Base-by-base conservation (phyloP, 129 eudicot genomes). In the Centrapalus pauciflorus region DNA sequence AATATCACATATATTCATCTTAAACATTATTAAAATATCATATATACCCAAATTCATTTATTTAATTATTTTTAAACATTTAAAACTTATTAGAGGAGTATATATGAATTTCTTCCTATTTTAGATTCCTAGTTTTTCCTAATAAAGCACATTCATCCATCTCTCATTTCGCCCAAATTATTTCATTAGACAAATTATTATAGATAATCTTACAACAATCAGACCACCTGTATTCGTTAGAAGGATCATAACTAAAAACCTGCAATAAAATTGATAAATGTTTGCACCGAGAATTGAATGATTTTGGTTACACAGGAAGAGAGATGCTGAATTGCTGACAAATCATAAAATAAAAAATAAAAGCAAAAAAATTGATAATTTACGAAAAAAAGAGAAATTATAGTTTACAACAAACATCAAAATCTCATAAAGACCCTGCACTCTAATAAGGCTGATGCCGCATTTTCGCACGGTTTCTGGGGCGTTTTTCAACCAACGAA, bases 391-490 rank as follows among this genome's bases (percentile, higher is more conserved):
- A 29, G 32, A 19, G 30, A 16, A 50, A 24, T 5, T 56, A 61
- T 54, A 35, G 68, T 64, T n/a, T n/a, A 77, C 82, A 68, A 66
- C 79, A 75, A 55, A 63, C 33, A 28, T 48, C 59, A 38, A 59
- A 59, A 78, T 20, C 43, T 34, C 30, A 13, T 9, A 4, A 43
- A 3, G 34, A 29, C 48, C 48, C 54, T 12, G 33, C 38, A 73
- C 61, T 46, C 82, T 80, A 93, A 71, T 93, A 93, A 0, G 98
- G 98, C 48, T 81, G 76, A 69, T 78, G 92, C 79, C 96, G 70
- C 17, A 14, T 73, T 70, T 73, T 88, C 68, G 73, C 82, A 56
- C 77, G 43, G 33, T 24, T 78, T 70, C 79, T 87, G 0, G 76
- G 82, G 16, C 80, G 71, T 64, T 85, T 87, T 59, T 81, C 66